A percentile compares a stretch with the other conserved stretches of the same genome.
These are phyloP conservation scores for Lasiosphaeris hirsuta DNA, from an alignment of 495 filamentous ascomycete genomes.

Conservation along the genomic window DNA sequence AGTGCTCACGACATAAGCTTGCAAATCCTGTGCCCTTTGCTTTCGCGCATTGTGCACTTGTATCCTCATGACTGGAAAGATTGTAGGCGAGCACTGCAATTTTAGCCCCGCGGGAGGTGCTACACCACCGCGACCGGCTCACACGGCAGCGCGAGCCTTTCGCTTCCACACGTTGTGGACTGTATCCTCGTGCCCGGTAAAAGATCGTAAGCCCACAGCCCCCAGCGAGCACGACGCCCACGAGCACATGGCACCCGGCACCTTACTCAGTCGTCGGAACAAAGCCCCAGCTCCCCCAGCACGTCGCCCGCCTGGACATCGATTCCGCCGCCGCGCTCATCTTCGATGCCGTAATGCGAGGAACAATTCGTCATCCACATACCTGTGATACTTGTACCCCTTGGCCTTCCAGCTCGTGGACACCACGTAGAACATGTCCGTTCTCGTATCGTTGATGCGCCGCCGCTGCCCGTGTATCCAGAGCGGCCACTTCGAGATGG, in stretches of 20 bases:
- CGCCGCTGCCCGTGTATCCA: slow-evolving; percentile 49
- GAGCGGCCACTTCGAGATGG: slow-evolving; percentile 46
- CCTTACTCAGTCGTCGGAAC: slow-evolving; percentile 16
- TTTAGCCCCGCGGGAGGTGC: too few relatives aligned
- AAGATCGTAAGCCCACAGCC: not conserved
- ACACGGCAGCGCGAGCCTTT: too few relatives aligned
- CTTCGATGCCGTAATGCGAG: slow-evolving; percentile 51
- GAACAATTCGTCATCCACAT: slow-evolving; percentile 48
- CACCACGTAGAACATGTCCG: slow-evolving; percentile 50
- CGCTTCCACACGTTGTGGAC: too few relatives aligned
- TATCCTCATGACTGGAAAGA: too few relatives aligned
- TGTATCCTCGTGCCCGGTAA: too few relatives aligned
- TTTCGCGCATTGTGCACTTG: too few relatives aligned
- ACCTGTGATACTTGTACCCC: slow-evolving; percentile 46
- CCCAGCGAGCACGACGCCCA: too few relatives aligned
- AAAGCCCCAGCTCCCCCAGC: slow-evolving; percentile 37
- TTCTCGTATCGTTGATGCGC: slow-evolving; percentile 25
- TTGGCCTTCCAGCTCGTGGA: slow-evolving; percentile 49
- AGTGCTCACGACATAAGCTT: too few relatives aligned
- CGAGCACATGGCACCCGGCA: too few relatives aligned
- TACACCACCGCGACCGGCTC: too few relatives aligned
- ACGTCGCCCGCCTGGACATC: slow-evolving; percentile 48
- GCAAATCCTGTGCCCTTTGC: too few relatives aligned
- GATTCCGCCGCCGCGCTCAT: slow-evolving; percentile 39
- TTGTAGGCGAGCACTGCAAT: too few relatives aligned